phyloP scores from a whole-genome alignment of 345 rosid species.

The Sisymbrium irio region DNA sequence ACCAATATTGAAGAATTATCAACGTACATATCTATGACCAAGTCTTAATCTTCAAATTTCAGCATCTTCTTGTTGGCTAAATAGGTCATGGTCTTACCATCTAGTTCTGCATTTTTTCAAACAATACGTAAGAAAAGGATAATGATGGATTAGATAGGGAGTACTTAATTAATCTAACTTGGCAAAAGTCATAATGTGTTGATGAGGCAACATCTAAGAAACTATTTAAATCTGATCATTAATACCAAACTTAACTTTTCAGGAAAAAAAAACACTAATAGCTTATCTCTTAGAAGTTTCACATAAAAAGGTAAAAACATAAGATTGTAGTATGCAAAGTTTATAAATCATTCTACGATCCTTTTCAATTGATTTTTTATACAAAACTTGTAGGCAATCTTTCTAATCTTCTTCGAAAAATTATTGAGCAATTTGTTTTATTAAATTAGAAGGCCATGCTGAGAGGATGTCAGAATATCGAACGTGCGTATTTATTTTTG shows the following conservation, averaged over 20 bases:
- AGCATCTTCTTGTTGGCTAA: constrained; percentile 5
- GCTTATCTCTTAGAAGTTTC: not conserved
- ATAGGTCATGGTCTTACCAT: constrained; percentile 16
- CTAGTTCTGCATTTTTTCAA: constrained; percentile 15
- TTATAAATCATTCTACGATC: not conserved
- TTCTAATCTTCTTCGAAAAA: too few species aligned
- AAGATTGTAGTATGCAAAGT: not conserved
- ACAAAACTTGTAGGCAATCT: not conserved
- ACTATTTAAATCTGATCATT: not conserved
- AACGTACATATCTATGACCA: constrained; percentile 3
- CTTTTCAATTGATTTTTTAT: not conserved
- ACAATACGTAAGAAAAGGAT: not conserved
- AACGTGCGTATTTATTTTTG: not conserved
- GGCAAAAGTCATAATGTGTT: not conserved
- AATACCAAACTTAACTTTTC: not conserved
- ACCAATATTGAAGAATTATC: constrained; percentile 24
- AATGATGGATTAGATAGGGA: constrained; percentile 3
- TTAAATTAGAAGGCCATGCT: not conserved
- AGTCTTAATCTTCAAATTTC: constrained; percentile 26
- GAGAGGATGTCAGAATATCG: not conserved
- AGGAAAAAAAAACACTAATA: not conserved
- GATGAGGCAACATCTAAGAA: not conserved
- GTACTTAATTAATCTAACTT: not conserved
- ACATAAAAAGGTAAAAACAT: not conserved
- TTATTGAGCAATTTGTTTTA: too few species aligned